These are phyloP conservation scores for Clonostachys sp. DNA, from an alignment of 2,329 filamentous ascomycete genomes.

Conservation along the genomic window DNA sequence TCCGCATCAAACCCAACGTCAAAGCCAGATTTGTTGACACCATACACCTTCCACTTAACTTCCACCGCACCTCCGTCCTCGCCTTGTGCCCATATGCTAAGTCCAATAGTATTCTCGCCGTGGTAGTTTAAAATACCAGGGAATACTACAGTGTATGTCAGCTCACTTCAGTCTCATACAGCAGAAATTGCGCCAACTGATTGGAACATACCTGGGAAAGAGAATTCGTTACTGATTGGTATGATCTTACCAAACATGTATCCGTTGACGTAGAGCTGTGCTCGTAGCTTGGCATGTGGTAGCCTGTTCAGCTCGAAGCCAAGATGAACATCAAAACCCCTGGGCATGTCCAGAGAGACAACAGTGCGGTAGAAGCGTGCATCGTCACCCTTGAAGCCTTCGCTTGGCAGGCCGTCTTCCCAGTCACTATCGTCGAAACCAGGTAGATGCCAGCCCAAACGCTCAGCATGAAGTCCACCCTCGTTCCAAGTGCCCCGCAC, in stretches of 20 bases:
- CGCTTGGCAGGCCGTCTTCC: slow-evolving; percentile 24
- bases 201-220: no score
- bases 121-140: slow-evolving; percentile 62
- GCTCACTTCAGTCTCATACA: no score
- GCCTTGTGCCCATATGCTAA: not conserved
- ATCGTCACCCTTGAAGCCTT: slow-evolving; percentile 36
- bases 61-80: no score
- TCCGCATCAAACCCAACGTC: no score
- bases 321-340: slow-evolving; percentile 51
- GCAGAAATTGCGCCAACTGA: no score
- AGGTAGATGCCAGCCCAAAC: slow-evolving; percentile 54
- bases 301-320: slow-evolving; percentile 43
- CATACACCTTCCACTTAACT: no score
- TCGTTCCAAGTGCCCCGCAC: slow-evolving; percentile 55
- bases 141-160: no score
- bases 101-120: slow-evolving; percentile 27
- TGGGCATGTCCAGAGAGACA: slow-evolving; percentile 48
- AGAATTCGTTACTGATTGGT: no score
- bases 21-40: no score
- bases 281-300: slow-evolving; percentile 23
- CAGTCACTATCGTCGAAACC: slow-evolving; percentile 33
- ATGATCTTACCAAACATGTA: slow-evolving; percentile 66
- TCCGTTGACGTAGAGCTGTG: slow-evolving; percentile 64
- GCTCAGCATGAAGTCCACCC: slow-evolving; percentile 50
- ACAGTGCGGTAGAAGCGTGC: slow-evolving; percentile 49